phyloP scores from a whole-genome alignment of 1,284 basidiomycete species.

The Ustilago esculenta region DNA sequence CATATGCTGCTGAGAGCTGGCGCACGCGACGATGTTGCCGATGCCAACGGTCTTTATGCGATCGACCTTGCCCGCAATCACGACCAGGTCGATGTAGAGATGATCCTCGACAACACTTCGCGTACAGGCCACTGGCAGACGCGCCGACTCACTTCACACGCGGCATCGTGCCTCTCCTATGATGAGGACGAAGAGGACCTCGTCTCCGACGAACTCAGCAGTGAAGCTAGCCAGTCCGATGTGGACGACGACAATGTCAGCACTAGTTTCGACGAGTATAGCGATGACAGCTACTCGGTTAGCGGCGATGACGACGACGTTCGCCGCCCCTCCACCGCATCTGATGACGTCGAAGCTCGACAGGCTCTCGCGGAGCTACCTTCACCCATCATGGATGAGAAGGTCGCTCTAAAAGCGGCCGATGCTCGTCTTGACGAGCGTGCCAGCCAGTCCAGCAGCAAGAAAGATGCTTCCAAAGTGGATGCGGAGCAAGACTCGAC shows the following conservation, averaged over 20 bases:
- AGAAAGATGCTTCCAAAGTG: background rate
- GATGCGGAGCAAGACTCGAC: slow-evolving; percentile 6
- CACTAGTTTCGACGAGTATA: slow-evolving; percentile 53
- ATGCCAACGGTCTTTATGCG: slow-evolving; percentile 80
- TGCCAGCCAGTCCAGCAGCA: background rate
- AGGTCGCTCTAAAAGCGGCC: slow-evolving; percentile 25
- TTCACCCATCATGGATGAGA: slow-evolving; percentile 32
- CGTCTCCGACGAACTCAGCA: slow-evolving; percentile 47
- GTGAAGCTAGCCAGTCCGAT: slow-evolving; percentile 39
- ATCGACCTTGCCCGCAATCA: slow-evolving; percentile 78
- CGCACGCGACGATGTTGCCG: slow-evolving; percentile 80
- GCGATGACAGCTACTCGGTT: slow-evolving; percentile 34
- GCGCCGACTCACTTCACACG: slow-evolving; percentile 33
- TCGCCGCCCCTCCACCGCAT: background rate
- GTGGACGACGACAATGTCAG: slow-evolving; percentile 65
- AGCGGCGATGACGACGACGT: slow-evolving; percentile 30
- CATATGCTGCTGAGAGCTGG: slow-evolving; percentile 79
- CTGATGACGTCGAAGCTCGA: slow-evolving; percentile 25
- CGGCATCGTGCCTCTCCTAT: slow-evolving; percentile 59
- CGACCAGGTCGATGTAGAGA: slow-evolving; percentile 70
- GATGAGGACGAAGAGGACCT: slow-evolving; percentile 32
- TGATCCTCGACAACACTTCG: slow-evolving; percentile 61
- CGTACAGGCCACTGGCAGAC: slow-evolving; percentile 43
- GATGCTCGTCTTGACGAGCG: slow-evolving; percentile 15
- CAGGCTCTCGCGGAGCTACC: slow-evolving; percentile 28